These are phyloP conservation scores for Beauveria pseudobassiana DNA, from an alignment of 2,329 filamentous ascomycete genomes.

Conservation along the genomic window DNA sequence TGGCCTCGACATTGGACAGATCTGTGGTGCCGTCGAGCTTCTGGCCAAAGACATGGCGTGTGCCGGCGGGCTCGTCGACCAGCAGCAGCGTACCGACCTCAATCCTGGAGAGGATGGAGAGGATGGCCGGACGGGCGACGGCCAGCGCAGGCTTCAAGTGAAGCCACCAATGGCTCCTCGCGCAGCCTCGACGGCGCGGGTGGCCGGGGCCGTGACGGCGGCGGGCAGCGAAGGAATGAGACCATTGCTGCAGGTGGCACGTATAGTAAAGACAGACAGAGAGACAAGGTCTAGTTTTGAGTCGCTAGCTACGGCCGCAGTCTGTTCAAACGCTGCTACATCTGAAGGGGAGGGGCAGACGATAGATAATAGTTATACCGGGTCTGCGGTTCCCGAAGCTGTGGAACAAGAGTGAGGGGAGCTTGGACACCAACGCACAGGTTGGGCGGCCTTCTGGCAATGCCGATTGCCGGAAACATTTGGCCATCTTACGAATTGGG, in stretches of 20 bases:
- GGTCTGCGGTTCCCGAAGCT: neutral
- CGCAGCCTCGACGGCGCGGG: constrained; percentile 31
- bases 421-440: neutral
- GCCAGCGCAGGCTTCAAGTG: constrained; percentile 39
- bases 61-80: constrained; percentile 37
- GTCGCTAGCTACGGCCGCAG: neutral
- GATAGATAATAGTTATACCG: neutral
- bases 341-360: neutral
- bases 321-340: neutral
- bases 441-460: neutral
- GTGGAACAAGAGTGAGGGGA: neutral
- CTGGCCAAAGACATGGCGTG: constrained; percentile 38
- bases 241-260: neutral
- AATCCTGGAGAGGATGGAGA: constrained; percentile 38
- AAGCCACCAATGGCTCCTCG: constrained; percentile 36
- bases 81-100: constrained; percentile 41
- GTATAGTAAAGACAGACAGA: neutral
- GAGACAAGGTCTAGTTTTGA: neutral
- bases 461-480: neutral
- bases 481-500: neutral
- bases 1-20: constrained; percentile 27
- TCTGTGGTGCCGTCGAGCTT: constrained; percentile 31
- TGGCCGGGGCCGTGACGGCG: constrained; percentile 30
- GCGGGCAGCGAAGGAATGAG: constrained; percentile 26
- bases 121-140: constrained; percentile 38